These are phyloP conservation scores for Aspergillus quadricinctus DNA, from an alignment of 2,329 filamentous ascomycete species.

Conservation along the genomic window DNA sequence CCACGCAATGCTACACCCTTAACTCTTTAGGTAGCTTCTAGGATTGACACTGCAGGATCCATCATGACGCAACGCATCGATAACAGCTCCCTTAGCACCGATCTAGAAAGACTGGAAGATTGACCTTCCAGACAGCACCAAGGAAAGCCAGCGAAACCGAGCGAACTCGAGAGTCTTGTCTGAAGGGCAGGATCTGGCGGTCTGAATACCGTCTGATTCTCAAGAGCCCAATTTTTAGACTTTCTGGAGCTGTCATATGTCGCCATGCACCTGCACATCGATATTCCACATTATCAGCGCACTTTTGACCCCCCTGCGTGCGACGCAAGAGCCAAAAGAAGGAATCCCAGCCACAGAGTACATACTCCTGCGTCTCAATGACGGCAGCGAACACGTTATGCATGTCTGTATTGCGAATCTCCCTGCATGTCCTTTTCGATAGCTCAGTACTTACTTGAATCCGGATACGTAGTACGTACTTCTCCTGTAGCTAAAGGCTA, in stretches of 20 bases:
- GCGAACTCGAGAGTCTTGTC: neutral
- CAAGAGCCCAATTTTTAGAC: neutral
- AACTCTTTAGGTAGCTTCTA: neutral
- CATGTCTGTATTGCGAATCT: neutral
- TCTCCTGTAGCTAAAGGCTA: neutral
- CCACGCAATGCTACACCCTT: neutral
- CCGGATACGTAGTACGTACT: neutral
- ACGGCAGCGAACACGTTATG: conserved; percentile 4
- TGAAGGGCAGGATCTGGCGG: conserved; percentile 14
- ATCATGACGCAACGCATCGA: neutral
- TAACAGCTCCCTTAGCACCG: neutral
- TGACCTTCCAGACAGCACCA: neutral
- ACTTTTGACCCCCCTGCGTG: neutral
- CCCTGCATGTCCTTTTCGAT: neutral
- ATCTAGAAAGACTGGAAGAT: neutral
- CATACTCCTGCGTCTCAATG: neutral
- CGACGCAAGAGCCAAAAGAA: neutral
- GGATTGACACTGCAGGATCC: neutral
- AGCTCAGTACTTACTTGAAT: neutral
- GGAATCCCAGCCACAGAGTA: neutral
- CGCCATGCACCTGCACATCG: neutral
- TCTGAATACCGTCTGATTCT: conserved; percentile 13
- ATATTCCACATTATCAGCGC: neutral
- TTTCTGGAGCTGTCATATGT: conserved; percentile 17
- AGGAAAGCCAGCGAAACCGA: neutral